Evolutionary conservation across 2,329 filamentous ascomycete species (phyloP).

Genomic region (Ceratocystis ficicola): DNA sequence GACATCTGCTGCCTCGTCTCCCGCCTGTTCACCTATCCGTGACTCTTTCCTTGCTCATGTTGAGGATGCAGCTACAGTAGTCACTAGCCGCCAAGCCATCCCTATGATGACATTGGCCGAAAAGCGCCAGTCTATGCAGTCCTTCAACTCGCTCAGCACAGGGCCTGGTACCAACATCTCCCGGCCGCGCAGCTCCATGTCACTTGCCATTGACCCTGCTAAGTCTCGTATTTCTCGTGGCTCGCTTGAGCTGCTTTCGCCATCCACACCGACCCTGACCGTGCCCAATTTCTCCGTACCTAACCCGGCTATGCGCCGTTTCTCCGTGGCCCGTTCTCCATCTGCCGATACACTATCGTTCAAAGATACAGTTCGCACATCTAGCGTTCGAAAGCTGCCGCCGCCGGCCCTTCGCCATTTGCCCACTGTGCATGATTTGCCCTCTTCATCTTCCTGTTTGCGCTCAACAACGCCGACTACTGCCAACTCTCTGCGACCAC

Average conservation of each 20-base stretch:
- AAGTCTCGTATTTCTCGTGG: constrained; percentile 6
- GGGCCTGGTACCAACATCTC: constrained; percentile 25
- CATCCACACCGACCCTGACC: neutral
- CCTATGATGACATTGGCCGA: constrained; percentile 34
- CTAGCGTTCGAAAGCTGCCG: constrained; percentile 14
- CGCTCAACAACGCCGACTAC: neutral
- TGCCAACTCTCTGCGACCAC: neutral
- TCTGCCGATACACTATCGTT: constrained; percentile 17
- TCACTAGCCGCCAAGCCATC: constrained; percentile 31
- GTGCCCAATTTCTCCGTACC: constrained; percentile 22
- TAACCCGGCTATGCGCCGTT: constrained; percentile 14
- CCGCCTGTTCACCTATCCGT: constrained; percentile 43
- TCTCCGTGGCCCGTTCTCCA: constrained; percentile 18
- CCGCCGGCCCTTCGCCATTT: constrained; percentile 13
- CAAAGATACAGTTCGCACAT: constrained; percentile 15
- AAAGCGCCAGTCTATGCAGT: constrained; percentile 42
- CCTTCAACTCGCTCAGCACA: constrained; percentile 26
- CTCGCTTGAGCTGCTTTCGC: constrained; percentile 7
- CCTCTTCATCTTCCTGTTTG: neutral
- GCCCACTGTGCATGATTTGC: constrained; percentile 17
- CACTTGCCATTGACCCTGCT: constrained; percentile 32
- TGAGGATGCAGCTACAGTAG: constrained; percentile 30
- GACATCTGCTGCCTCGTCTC: constrained; percentile 48
- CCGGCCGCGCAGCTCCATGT: constrained; percentile 36
- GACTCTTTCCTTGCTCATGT: constrained; percentile 37